Base-by-base conservation (phyloP, 768 basidiomycete species). In the Boletus rex-veris region DNA sequence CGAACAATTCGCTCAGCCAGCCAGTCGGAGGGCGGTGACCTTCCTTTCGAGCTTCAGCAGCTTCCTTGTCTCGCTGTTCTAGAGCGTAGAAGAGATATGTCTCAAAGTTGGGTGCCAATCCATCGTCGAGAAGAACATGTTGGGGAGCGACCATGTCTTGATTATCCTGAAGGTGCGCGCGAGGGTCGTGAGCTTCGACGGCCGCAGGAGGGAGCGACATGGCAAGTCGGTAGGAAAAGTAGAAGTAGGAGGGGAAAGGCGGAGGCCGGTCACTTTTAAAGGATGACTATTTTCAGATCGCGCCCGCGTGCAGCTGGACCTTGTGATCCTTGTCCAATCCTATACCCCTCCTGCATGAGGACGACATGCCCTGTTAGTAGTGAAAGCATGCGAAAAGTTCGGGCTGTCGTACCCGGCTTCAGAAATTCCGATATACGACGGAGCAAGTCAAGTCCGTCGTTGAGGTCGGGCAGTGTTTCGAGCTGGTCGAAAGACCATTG, bases 61-160 rank as follows among this genome's bases (percentile, higher is more conserved):
- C 61, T 36, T 70, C 69, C 53, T 38, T 66, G 10, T 66, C 62
- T 31, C 70, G 64, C 35, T 70, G 70, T 36, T 67, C 67, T 11
- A 18, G 48, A 15, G 70, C 70, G 4, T 58, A 71, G 54, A 61
- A 57, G 44, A 70, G 62, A 40, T 71, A 70, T 1, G 68, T 71
- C 58, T 70, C 69, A 15, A 70, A 33, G 55, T 70, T 70, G 0
- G 70, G 69, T 5, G 48, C 18, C 7, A 60, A 41, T 3, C 59
- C 66, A 31, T 70, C 65, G 3, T 24, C 40, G 35, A 70, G 59
- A 21, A 58, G 36, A 16, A 39, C 38, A 15, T 61, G 52, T 18
- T 64, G 68, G 1, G 60, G 62, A 2, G 45, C 31, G 26, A 39
- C 9, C 24, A 36, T 2, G 2, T 51, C 60, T 0, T 56, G 5